Base-by-base conservation (phyloP, 1,284 basidiomycete genomes). In the Ustilago vetiveriae region DNA sequence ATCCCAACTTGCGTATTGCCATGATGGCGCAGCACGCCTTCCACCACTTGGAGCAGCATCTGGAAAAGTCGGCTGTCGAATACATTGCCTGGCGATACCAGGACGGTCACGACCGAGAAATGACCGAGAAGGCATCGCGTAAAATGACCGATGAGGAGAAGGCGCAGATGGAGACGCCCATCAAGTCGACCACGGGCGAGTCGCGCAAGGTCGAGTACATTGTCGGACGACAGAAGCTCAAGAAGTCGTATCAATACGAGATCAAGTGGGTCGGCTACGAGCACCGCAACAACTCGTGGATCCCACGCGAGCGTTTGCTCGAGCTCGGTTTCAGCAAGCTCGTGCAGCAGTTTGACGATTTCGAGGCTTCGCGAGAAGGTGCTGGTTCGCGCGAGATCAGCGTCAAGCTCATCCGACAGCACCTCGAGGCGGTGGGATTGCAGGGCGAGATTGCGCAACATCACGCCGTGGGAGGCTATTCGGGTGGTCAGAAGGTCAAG, bases 191-290 rank as follows among this genome's bases (percentile, higher is more conserved):
- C 84, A 92, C 93, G 78, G 95, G 95, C 64, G 90, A 92, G 79
- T 89, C 90, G 82, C 89, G 95, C 69, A 94, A 92, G 85, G 86
- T 98, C 36, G 95, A 80, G 86, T 83, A 84, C 90, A 87, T 98
- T 76, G 91, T 98, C 86, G 95, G 95, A 79, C 90, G 95, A 62
- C 93, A 95, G 86, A 98, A 98, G 85, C 87, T 96, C 76, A 98
- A 97, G 85, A 97, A 98, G 76, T 75, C 71, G 58, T 88, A 94
- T 83, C 93, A 92, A 83, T 97, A 97, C 82, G 94, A 97, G 84
- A 86, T 98, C 84, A 98, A 98, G 84, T 98, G 94, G 92, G 88
- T 88, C 64, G 92, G 92, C n/a, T 83, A 94, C 55, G 91, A 93
- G 82, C 95, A 98, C 86, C 89, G 87, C 82, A 90, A 87, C 86